A percentile compares a stretch with the other conserved stretches of the same genome.
These are phyloP conservation scores for Leptomonas seymouri DNA, from an alignment of 208 protist species.

Conservation along the genomic window DNA sequence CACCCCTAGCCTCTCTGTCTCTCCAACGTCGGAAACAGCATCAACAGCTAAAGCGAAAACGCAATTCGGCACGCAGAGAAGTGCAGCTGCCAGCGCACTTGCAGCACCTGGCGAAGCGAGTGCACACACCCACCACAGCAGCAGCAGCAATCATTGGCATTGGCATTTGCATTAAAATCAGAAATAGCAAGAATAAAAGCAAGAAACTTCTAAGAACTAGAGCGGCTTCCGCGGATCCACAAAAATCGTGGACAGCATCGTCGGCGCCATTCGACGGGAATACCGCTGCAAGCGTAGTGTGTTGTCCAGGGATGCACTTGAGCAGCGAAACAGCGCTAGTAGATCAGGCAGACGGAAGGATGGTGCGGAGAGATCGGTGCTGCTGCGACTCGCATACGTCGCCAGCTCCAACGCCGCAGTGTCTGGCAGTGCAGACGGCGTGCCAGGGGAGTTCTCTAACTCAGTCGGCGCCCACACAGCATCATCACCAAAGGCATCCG, in stretches of 20 bases:
- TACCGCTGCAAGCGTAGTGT: conserved; percentile 34
- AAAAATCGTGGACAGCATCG: conserved; percentile 32
- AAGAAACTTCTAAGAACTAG: conserved; percentile 4
- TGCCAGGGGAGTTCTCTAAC: conserved; percentile 3
- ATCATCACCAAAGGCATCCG: conserved; percentile 50
- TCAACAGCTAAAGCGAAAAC: too few relatives aligned
- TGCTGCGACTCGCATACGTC: conserved; percentile 18
- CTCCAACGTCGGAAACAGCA: too few relatives aligned
- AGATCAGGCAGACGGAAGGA: conserved; percentile 54
- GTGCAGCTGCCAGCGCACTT: too few relatives aligned
- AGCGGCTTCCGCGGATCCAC: conserved; percentile 18
- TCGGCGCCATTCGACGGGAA: conserved; percentile 7
- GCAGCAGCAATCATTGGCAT: too few relatives aligned
- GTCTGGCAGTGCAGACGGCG: conserved; percentile 3
- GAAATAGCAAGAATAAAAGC: neutral
- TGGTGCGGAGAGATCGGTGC: conserved; percentile 40
- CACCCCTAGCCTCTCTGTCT: too few relatives aligned
- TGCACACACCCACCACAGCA: too few relatives aligned
- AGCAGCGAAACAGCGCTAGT: conserved; percentile 43
- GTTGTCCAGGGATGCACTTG: conserved; percentile 40
- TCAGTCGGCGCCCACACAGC: conserved; percentile 19
- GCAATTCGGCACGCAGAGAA: too few relatives aligned
- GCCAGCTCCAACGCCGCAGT: conserved; percentile 13
- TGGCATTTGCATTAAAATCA: too few relatives aligned
- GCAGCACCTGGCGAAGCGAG: too few relatives aligned